Evolutionary conservation across 2,329 filamentous ascomycete genomes (phyloP), one percentile per base, ranked within the genome.

Genomic region (Trichothecium sympodiale): DNA sequence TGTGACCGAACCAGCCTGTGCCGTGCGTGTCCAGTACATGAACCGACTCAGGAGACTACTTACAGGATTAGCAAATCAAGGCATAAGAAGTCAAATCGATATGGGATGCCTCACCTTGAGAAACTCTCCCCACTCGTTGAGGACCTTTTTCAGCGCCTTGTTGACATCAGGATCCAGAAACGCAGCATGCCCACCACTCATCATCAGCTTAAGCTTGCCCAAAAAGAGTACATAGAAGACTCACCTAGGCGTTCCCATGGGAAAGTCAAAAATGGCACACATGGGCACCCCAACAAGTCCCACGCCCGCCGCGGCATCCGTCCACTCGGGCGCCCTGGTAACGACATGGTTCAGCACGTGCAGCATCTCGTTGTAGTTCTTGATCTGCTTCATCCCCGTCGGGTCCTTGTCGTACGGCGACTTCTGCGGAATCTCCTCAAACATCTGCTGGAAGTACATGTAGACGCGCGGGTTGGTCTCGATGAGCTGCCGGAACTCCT

Each of bases 371-470:
- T 67, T 38, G 45, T 80, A 82, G 55, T 81, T 69, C 8, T 73
- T 69, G 38, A 85, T 71, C 54, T 81, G 75, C 25, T 61, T 65
- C 36, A 66, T 61, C 2, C 77, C 78, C 1, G 70, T 74, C 1
- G 78, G 77, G 41, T 83, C 78, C 6, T 60, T 62, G 39, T 54
- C 50, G 55, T 84, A 84, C 0, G 71, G 71, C 14, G 65, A 58
- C 52, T 74, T 76, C 23, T 52, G 50, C 0, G 80, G 79, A 15
- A 83, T 62, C 55, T 84, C 74, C 20, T 71, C 62, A 55, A 80
- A 84, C 80, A 84, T 84, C 42, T 69, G 61, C 17, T 61, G 60
- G 48, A 82, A 74, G 51, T 77, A 73, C 66, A 83, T 77, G 59
- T 74, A 78, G 17, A 84, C 59, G 16, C 76, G 67, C 2, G 77